Evolutionary conservation across 164 flowering plant species (phyloP).

Genomic region (Stephania cephalantha): DNA sequence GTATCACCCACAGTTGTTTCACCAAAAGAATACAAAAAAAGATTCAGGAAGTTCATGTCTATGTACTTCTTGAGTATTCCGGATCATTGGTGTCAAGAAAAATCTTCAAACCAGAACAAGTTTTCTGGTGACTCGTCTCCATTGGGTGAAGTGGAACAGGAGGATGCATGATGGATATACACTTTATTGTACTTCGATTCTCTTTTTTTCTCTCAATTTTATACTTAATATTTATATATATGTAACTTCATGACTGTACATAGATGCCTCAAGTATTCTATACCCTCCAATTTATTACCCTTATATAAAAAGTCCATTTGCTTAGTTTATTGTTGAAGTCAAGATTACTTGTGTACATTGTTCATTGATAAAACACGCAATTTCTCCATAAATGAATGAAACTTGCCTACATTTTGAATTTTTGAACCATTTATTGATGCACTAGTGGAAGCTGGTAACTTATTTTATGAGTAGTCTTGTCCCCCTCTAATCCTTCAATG

Average conservation of each 20-base stretch:
- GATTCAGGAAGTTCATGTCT: conserved; percentile 86
- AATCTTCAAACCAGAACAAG: conserved; percentile 30
- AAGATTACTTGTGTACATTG: not conserved
- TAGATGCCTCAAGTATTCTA: not conserved
- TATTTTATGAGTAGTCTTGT: not conserved
- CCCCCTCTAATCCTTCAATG: not conserved
- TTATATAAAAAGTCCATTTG: not conserved
- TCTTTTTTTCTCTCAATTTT: not conserved
- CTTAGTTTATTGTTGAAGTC: not conserved
- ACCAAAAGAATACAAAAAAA: conserved; percentile 79
- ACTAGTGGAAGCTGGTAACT: not conserved
- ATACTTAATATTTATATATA: not conserved
- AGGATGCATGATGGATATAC: conserved; percentile 13
- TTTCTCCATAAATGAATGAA: not conserved
- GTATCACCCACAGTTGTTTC: conserved; percentile 73
- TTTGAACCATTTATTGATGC: not conserved
- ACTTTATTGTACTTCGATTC: not conserved
- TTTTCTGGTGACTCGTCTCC: conserved; percentile 27
- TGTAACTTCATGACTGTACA: not conserved
- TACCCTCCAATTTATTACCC: not conserved
- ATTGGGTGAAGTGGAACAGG: conserved; percentile 9
- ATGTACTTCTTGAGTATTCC: conserved; percentile 66
- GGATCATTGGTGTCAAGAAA: conserved; percentile 50
- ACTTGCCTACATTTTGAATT: not conserved
- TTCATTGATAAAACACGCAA: not conserved